Evolutionary conservation across 495 filamentous ascomycete species (phyloP), one percentile per base, ranked within the genome.

Genomic region (Glonium stellatum): DNA sequence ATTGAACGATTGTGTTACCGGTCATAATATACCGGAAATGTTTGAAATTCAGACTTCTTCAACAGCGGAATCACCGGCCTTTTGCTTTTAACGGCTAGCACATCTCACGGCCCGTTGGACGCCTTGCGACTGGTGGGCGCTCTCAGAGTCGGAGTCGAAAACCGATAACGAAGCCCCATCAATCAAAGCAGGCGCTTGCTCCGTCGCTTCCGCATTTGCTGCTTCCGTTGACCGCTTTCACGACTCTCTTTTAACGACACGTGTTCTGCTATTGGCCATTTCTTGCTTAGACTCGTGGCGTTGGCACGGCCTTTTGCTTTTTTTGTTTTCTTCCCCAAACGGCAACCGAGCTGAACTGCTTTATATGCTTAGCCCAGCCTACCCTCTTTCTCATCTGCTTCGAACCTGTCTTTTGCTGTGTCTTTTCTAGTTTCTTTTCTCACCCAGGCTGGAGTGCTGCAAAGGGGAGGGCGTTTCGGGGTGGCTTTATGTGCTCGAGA

Each of bases 1-100:
- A 47, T 34, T 49, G 47, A 49, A 58, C 54, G 60, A 63, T 37
- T 63, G 60, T 63, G 47, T 31, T 55, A 63, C 60, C 60, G 60
- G 60, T 58, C 39, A 15, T 44, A 35, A 25, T n/a, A 47, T 59
- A 58, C 60, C 55, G 55, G 55, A 49, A 10, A 44, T 44, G 39
- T 18, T 44, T 21, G 39, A 18, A 44, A 39, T 27, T 25, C 23
- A 13, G n/a, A 27, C 31, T 56, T 63, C 48, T 23, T 37, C 21
- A 35, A 35, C 44, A 44, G 10, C 6, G 27, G 27, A 31, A 31
- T 31, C 27, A 3, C 6, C 2, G 27, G 27, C 27, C 27, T 31
- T 31, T 31, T 31, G 27, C 6, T 31, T 31, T 31, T 31, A 3
- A 31, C 2, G 27, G 27, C 6, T 6, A 31, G 27, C 27, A 31